phyloP scores from a whole-genome alignment of 2,329 filamentous ascomycete species.

The Penicillium verrucosum region DNA sequence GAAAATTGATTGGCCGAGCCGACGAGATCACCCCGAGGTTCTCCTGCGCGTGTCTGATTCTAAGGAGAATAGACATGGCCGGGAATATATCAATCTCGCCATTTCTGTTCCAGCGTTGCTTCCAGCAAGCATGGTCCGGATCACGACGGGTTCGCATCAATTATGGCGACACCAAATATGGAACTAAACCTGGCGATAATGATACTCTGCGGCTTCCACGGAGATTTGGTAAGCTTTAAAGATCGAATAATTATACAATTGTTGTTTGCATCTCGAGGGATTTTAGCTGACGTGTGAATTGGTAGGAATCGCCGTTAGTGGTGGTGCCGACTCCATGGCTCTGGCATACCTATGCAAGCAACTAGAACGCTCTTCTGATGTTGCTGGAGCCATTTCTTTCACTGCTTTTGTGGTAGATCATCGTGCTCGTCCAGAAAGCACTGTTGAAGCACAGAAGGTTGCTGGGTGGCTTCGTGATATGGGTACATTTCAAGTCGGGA shows the following conservation, averaged over 20 bases:
- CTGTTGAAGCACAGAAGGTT: slow-evolving; percentile 54
- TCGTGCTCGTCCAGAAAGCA: slow-evolving; percentile 54
- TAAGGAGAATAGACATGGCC: background rate
- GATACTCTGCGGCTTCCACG: slow-evolving; percentile 20
- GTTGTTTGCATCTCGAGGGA: background rate
- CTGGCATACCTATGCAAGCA: slow-evolving; percentile 69
- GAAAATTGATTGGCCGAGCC: slow-evolving; percentile 3
- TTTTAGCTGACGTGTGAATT: slow-evolving; percentile 1
- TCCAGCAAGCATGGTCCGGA: slow-evolving; percentile 11
- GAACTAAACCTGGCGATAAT: slow-evolving; percentile 6
- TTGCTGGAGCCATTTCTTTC: slow-evolving; percentile 31
- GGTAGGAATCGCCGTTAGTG: slow-evolving; percentile 76
- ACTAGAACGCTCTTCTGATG: slow-evolving; percentile 32
- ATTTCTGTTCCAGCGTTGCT: slow-evolving; percentile 9
- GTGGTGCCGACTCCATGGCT: slow-evolving; percentile 97
- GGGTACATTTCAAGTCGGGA: slow-evolving; percentile 32
- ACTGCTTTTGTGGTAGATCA: slow-evolving; percentile 63
- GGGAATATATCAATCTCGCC: slow-evolving; percentile 10
- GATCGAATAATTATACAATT: background rate
- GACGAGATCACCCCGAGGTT: background rate
- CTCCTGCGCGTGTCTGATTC: background rate
- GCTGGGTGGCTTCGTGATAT: slow-evolving; percentile 44
- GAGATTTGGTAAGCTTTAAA: slow-evolving; percentile 26
- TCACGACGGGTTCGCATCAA: slow-evolving; percentile 9
- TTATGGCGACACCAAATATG: slow-evolving; percentile 4